A percentile compares a stretch with the other conserved stretches of the same genome.
phyloP scores from a whole-genome alignment of 1,284 basidiomycete species.

The Melampsora occidentalis region DNA sequence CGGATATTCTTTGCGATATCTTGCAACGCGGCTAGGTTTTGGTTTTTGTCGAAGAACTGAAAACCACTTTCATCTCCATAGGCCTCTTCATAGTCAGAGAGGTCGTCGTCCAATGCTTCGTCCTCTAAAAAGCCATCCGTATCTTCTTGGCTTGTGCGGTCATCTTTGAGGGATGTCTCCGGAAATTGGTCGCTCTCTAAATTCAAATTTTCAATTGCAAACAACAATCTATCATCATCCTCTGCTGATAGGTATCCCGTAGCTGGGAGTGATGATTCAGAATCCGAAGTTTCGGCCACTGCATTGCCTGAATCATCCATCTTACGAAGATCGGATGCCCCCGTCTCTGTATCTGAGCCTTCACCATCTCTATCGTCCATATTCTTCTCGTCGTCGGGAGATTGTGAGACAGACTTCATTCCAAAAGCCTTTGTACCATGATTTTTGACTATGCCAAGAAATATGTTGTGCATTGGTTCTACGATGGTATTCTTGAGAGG shows the following conservation, averaged over 20 bases:
- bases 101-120: background rate
- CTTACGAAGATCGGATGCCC: background rate
- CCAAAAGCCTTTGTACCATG: conserved; percentile 19
- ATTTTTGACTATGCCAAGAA: conserved; percentile 21
- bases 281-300: background rate
- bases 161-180: background rate
- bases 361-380: background rate
- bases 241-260: background rate
- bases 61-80: background rate
- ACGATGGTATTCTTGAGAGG: background rate
- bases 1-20: background rate
- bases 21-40: background rate
- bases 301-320: background rate
- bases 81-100: background rate
- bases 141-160: background rate
- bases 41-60: conserved; percentile 4
- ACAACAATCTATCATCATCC: background rate
- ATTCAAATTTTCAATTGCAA: background rate
- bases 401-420: conserved; percentile 3
- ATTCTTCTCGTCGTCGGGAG: background rate
- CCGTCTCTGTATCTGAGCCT: background rate
- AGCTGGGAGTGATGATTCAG: background rate
- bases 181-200: background rate
- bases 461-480: conserved; percentile 41
- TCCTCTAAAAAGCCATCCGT: background rate